Evolutionary conservation across 2,329 filamentous ascomycete genomes (phyloP), one percentile per base, ranked within the genome.

Genomic region (Ascochyta rabiei): DNA sequence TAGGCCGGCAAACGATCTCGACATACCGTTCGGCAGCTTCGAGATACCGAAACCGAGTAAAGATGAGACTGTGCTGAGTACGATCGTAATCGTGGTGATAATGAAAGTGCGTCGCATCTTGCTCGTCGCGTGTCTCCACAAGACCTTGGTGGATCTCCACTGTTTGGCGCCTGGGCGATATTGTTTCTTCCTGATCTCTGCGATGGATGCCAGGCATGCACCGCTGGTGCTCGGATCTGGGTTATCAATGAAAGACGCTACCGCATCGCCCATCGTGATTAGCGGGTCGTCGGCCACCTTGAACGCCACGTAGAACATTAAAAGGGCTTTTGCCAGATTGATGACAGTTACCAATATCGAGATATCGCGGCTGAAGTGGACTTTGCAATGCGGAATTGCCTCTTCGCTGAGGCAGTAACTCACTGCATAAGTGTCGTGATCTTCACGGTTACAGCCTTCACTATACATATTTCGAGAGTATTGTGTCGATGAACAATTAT

Each of bases 211-310:
- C 13, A 62, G 34, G 33, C 59, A 57, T 15, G 48, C 37, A 4
- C 46, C 56, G 24, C 18, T 33, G 7, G 64, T 68, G 2, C 35
- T 45, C 9, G 30, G 21, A 42, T 68, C 68, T 15, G 56, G 48
- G 1, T 53, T 6, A 0, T 48, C 49, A 13, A 69, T 52, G 37
- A 65, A 72, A 9, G 60, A 68, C 4, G 57, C 44, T 10, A 69
- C 51, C 1, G 64, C 70, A 54, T 68, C 70, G 19, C 62, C 68
- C 8, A 64, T 57, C 1, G 63, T 71, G 23, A 53, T 13, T n/a
- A 48, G 19, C n/a, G 50, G 50, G 13, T 19, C 21, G 2, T 46
- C 34, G 4, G n/a, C 4, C 2, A 45, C 12, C n/a, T 21, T 7
- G 24, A 52, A 46, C 13, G 41, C 31, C 7, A 52, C 26, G n/a